Evolutionary conservation across 2,329 filamentous ascomycete genomes (phyloP), one percentile per base, ranked within the genome.

Genomic region (Stemphylium vesicarium): DNA sequence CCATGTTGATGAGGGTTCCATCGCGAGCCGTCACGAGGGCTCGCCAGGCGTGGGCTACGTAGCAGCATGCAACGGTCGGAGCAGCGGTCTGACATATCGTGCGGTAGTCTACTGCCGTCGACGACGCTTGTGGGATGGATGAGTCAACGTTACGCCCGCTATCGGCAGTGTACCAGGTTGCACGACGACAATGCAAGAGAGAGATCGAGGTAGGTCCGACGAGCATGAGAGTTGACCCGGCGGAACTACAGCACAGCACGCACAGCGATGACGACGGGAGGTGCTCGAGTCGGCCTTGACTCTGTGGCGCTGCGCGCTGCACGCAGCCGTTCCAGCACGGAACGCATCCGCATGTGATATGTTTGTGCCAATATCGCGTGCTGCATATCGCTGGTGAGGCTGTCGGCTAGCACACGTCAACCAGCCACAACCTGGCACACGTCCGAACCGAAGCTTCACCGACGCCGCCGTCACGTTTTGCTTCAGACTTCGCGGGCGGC

Each of bases 341-440:
- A 54, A 50, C 42, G 33, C 40, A 54, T 35, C 49, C 53, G 39
- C 46, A 50, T 61, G 58, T 61, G 56, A 61, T 49, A 37, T 40
- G 42, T 32, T 59, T 64, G 57, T 67, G 61, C 65, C 65, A 68
- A 68, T 68, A 65, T 62, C 57, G 53, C 45, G 53, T 56, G 56
- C 55, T 65, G 65, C 64, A 66, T 58, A 45, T 54, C 53, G 57
- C 55, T 56, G 53, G 58, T 64, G 65, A 67, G 63, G 64, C 65
- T 64, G 58, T 48, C 55, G 49, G 44, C 45, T 57, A 29, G 31
- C 46, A 33, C 45, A 42, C 46, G 45, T 35, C 40, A 40, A 40
- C 54, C 61, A 57, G 57, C 63, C 59, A 58, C 58, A 54, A 51
- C 43, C 52, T 37, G 35, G 48, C 40, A 37, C 22, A 40, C 39